Evolutionary conservation across 2,329 filamentous ascomycete species (phyloP).

Genomic region (Cadophora luteo-olivacea): DNA sequence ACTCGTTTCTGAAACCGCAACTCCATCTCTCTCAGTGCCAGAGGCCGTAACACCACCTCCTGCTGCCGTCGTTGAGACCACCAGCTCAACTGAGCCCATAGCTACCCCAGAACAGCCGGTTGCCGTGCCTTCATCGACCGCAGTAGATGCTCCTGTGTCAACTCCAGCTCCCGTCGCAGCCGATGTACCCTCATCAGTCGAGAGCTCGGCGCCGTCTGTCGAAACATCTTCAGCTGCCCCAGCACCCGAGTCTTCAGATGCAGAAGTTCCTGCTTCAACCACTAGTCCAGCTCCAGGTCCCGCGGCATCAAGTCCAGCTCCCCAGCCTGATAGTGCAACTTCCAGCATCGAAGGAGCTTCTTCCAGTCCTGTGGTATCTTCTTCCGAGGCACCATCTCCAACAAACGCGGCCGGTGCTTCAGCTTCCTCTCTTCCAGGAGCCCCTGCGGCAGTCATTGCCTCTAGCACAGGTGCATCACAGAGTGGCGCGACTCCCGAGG

Average conservation of each 20-base stretch:
- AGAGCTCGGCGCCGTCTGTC: background rate
- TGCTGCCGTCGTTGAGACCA: background rate
- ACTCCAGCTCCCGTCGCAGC: background rate
- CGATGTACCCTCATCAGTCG: background rate
- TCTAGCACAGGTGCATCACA: background rate
- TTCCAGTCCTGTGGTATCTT: background rate
- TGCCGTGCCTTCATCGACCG: background rate
- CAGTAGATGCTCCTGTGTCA: background rate
- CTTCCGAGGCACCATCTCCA: background rate
- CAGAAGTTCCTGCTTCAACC: background rate
- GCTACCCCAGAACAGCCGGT: constrained; percentile 5
- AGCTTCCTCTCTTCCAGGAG: background rate
- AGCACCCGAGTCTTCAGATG: too few species aligned
- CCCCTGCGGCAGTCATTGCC: background rate
- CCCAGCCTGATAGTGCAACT: background rate
- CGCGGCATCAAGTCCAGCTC: background rate
- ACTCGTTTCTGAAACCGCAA: constrained; percentile 6
- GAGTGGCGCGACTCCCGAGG: background rate
- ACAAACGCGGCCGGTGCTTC: background rate
- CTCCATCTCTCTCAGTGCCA: constrained; percentile 13
- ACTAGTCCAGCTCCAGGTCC: background rate
- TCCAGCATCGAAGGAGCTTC: constrained; percentile 1
- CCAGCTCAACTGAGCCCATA: constrained; percentile 1
- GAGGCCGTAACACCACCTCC: constrained; percentile 12
- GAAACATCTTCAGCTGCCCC: background rate